A percentile compares a stretch with the other conserved stretches of the same genome.
Evolutionary conservation across 108 stramenopile genomes (phyloP).

Genomic region (Aurantiochytrium sp.): DNA sequence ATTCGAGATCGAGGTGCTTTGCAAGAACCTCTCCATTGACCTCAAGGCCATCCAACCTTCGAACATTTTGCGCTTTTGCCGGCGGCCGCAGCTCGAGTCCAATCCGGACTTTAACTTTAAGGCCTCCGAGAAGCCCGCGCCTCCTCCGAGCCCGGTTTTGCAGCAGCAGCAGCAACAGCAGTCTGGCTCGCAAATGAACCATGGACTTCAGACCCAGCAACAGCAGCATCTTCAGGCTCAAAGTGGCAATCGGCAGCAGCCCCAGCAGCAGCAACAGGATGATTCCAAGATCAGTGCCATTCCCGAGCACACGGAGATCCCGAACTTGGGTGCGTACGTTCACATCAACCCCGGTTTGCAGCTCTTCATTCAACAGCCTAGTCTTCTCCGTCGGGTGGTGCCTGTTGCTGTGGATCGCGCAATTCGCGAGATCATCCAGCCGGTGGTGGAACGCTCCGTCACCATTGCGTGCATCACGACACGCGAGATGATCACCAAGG

Average conservation of each 20-base stretch:
- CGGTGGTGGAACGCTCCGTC: slow-evolving; percentile 93
- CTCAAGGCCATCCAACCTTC: slow-evolving; percentile 78
- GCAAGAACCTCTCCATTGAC: slow-evolving; percentile 85
- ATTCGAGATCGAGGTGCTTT: slow-evolving; percentile 96
- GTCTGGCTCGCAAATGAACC: slow-evolving; percentile 26
- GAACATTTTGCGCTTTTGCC: slow-evolving; percentile 26
- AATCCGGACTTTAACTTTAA: slow-evolving; percentile 88
- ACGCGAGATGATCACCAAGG: slow-evolving; percentile 93
- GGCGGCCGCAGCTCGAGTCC: slow-evolving; percentile 40
- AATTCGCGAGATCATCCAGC: slow-evolving; percentile 95
- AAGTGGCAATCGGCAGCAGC: too few relatives aligned
- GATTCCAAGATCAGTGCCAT: slow-evolving; percentile 28
- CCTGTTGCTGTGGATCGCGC: slow-evolving; percentile 91
- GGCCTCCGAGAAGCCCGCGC: neutral
- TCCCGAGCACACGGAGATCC: slow-evolving; percentile 81
- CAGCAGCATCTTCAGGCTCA: neutral
- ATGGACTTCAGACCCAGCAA: neutral
- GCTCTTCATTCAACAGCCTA: slow-evolving; percentile 44
- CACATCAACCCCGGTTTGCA: slow-evolving; percentile 64
- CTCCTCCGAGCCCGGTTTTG: neutral
- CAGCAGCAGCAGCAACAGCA: slow-evolving; percentile 25
- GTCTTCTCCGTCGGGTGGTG: slow-evolving; percentile 73
- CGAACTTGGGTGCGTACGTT: slow-evolving; percentile 89
- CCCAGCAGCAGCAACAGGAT: neutral
- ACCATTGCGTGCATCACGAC: slow-evolving; percentile 96